phyloP scores from a whole-genome alignment of 192 early-diverging fungal genomes.

The Chytriomyces confervae region DNA sequence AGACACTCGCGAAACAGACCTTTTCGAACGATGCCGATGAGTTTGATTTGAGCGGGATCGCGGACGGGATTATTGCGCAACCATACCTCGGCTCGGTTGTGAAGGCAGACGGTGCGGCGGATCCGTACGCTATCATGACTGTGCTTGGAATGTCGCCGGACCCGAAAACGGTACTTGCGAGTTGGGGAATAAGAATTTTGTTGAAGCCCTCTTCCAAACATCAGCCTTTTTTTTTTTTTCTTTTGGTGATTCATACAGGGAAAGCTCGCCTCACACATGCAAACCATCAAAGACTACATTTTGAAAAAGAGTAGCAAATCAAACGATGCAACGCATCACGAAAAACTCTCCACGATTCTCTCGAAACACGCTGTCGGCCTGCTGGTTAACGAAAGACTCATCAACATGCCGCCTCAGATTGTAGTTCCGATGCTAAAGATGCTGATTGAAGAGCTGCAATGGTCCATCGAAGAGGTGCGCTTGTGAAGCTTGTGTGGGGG shows the following conservation, averaged over 20 bases:
- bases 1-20: constrained; percentile 78
- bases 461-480: constrained; percentile 72
- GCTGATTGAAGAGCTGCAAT: constrained; percentile 82
- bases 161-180: neutral
- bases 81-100: constrained; percentile 83
- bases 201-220: neutral
- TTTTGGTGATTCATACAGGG: neutral
- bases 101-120: constrained; percentile 77
- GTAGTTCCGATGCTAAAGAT: constrained; percentile 90
- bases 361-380: constrained; percentile 57
- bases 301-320: constrained; percentile 61
- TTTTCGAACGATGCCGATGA: constrained; percentile 82
- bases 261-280: constrained; percentile 9
- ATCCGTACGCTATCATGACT: constrained; percentile 89
- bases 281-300: constrained; percentile 61
- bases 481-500: neutral
- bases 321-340: constrained; percentile 5
- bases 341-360: constrained; percentile 6
- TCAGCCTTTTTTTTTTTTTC: neutral
- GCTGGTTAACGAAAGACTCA: constrained; percentile 84
- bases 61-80: constrained; percentile 83
- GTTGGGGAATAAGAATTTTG: neutral
- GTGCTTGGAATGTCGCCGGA: constrained; percentile 65
- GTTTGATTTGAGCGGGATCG: constrained; percentile 75
- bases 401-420: constrained; percentile 97